Evolutionary conservation across 208 protist genomes (phyloP).

Genomic region (Leptomonas pyrrhocoris): DNA sequence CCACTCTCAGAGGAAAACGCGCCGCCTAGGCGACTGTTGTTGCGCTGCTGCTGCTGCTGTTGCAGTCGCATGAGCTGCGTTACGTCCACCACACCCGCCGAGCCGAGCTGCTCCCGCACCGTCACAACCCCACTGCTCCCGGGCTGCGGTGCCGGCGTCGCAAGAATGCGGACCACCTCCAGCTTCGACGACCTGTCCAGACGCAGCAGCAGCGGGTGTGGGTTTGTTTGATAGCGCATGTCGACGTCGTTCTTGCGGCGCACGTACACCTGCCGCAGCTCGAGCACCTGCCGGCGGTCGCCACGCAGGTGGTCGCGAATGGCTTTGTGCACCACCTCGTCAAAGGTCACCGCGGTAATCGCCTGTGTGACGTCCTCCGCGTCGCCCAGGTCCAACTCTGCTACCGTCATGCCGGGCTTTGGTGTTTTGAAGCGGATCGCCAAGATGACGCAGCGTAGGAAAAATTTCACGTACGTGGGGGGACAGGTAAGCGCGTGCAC

Average conservation of each 20-base stretch:
- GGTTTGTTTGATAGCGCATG: conserved; percentile 74
- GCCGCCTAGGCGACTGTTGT: conserved; percentile 1
- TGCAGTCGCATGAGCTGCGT: conserved; percentile 35
- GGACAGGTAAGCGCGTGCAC: conserved; percentile 70
- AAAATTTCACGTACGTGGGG: conserved; percentile 52
- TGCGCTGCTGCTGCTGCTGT: conserved; percentile 1
- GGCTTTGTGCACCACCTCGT: conserved; percentile 66
- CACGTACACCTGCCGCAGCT: conserved; percentile 71
- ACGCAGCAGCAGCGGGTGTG: conserved; percentile 72
- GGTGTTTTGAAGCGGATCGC: conserved; percentile 68
- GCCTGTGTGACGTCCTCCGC: conserved; percentile 50
- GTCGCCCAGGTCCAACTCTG: conserved; percentile 81
- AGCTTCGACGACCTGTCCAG: conserved; percentile 67
- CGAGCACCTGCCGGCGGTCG: conserved; percentile 75
- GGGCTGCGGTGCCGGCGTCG: conserved; percentile 26
- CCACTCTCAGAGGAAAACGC: conserved; percentile 21
- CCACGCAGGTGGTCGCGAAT: conserved; percentile 67
- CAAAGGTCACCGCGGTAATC: conserved; percentile 85
- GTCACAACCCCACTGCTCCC: conserved; percentile 43
- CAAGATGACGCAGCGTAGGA: conserved; percentile 72
- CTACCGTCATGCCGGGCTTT: conserved; percentile 59
- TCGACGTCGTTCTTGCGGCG: conserved; percentile 77
- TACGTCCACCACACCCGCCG: conserved; percentile 65
- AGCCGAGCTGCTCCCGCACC: conserved; percentile 48
- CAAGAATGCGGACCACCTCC: conserved; percentile 78